A percentile compares a stretch with the other conserved stretches of the same genome.
Conservation (phyloP, 129 eudicot species). For the Pittosporum tobira region DNA sequence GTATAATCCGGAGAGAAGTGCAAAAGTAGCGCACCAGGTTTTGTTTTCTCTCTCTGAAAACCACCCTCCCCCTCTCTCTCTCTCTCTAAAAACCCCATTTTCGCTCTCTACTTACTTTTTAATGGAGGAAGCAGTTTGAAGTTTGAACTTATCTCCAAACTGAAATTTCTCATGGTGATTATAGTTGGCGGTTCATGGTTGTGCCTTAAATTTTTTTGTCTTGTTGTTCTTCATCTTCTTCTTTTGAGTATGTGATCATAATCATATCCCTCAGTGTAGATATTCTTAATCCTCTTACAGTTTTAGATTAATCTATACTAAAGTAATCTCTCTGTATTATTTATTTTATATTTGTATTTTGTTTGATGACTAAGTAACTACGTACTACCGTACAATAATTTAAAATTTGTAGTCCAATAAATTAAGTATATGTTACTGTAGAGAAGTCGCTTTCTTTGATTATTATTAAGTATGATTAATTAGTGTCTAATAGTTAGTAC, state of each 20-base stretch:
- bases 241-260: too few relatives aligned
- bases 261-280: too few relatives aligned
- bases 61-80: conserved; percentile 14
- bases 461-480: conserved; percentile 1
- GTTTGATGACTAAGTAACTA: too few relatives aligned
- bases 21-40: conserved; percentile 42
- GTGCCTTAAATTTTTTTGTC: background rate
- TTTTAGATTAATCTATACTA: too few relatives aligned
- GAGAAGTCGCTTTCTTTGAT: conserved; percentile 24
- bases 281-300: too few relatives aligned
- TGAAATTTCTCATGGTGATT: conserved; percentile 11
- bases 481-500: background rate
- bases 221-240: background rate
- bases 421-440: background rate
- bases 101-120: conserved; percentile 33
- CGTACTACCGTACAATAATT: too few relatives aligned
- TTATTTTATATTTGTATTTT: too few relatives aligned
- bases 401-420: too few relatives aligned
- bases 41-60: conserved; percentile 29
- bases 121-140: conserved; percentile 14
- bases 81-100: background rate
- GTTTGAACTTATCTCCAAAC: conserved; percentile 48
- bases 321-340: background rate
- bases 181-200: conserved; percentile 13
- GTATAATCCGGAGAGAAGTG: conserved; percentile 35